Evolutionary conservation across 257 asterid genomes (phyloP), one percentile per base, ranked within the genome.

Genomic region (Thymus mandschuricus): DNA sequence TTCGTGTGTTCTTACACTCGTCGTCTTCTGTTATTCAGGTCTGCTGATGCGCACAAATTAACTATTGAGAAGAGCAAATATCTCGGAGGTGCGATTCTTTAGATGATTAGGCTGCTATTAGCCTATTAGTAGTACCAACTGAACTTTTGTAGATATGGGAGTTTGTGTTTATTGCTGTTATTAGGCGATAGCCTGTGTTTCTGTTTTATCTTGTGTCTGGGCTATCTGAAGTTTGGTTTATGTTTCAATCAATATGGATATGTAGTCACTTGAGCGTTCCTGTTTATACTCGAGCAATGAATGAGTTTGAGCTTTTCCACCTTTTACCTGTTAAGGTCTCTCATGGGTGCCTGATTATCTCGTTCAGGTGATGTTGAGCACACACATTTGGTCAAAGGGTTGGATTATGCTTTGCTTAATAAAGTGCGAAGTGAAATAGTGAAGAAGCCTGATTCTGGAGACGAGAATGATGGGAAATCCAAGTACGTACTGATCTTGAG

Each of bases 31-130:
- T 57, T 78, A 41, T 15, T 31, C 71, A 95, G 99, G 80, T 78
- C 96, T 69, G 97, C 96, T 12, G 98, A 95, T 80, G 98, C 92
- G 3, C 88, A 92, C 68, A 95, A 95, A 88, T 80, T 95, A 67
- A 92, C 97, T n/a, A 95, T 95, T 15, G 99, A 95, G 91, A 95
- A 89, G 86, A 92, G 98, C 84, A 95, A 95, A 81, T 95, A 95
- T 77, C 98, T 95, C 76, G 99, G 99, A 89, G 98, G 99, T 91
- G 64, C 13, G 87, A 66, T 41, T n/a, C 55, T 55, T 51, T 48
- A 10, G 52, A 10, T 70, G 52, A 52, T 72, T 41, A 35, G 52
- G 44, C 72, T 11, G 43, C 48, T 52, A 65, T 33, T 29, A 35
- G 52, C 38, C 72, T 11, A 35, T 46, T 52, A 65, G 28, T 29